phyloP scores from a whole-genome alignment of 345 rosid species.

The Citrus trifoliata region DNA sequence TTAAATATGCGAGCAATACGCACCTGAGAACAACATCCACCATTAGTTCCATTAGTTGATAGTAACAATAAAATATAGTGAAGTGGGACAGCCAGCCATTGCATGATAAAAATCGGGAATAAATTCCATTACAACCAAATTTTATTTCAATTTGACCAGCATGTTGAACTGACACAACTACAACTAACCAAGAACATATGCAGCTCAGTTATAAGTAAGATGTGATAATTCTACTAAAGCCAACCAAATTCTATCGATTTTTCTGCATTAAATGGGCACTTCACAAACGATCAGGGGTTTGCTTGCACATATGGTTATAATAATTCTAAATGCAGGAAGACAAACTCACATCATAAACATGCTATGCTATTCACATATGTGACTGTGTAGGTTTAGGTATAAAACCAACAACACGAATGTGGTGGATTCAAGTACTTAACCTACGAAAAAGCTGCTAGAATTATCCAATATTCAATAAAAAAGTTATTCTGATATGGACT shows the following conservation, averaged over 20 bases:
- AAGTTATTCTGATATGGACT: neutral
- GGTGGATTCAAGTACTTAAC: neutral
- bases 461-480: neutral
- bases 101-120: neutral
- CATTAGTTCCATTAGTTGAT: constrained; percentile 5
- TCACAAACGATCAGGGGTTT: neutral
- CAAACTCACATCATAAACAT: neutral
- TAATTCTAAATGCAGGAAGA: neutral
- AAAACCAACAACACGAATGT: neutral
- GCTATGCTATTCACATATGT: neutral
- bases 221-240: neutral
- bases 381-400: too few relatives aligned
- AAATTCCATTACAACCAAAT: neutral
- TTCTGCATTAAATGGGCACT: neutral
- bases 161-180: neutral
- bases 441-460: neutral
- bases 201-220: neutral
- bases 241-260: neutral
- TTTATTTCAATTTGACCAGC: neutral
- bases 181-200: neutral
- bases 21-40: constrained; percentile 47
- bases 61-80: neutral
- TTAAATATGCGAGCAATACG: constrained; percentile 98
- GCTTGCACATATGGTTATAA: neutral
- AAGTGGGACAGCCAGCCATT: neutral